Evolutionary conservation across 169 alveolate genomes (phyloP), one percentile per base, ranked within the genome.

Genomic region (Eimeria tenella): DNA sequence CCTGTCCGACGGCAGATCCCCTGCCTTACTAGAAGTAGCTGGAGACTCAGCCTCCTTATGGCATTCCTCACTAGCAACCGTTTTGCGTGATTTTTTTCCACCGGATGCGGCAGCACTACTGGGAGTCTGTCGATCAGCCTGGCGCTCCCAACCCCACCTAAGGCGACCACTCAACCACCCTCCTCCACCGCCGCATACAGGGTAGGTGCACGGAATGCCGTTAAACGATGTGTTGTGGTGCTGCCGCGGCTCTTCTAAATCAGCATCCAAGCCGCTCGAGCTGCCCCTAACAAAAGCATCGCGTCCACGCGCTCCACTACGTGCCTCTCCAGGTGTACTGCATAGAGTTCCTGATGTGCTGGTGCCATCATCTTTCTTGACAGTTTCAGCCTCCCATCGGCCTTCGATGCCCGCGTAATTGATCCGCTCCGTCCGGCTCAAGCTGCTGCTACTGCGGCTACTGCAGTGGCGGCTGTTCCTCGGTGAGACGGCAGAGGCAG

Each of bases 71-170:
- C 42, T 60, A 83, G 90, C 75, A 60, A 42, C 55, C 17, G 50
- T 56, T 6, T 15, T 60, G 52, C 90, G 65, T 15, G 77, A 50
- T 42, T 83, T 83, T 75, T 15, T 83, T 74, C 90, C 90, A 42
- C 49, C 13, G 63, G 90, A 5, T 5, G 49, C 56, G 25, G 79
- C 58, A 83, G 90, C 58, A 56, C 31, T 25, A 21, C 49, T 31
- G 49, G 21, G 77, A n/a, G 19, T 56, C 42, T 83, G 79, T 49
- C 58, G 62, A 5, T 83, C 90, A 68, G 77, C 90, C 52, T 56
- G 75, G 58, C 90, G 90, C 63, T 83, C 90, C 77, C 90, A 83
- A 11, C 21, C 60, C 90, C 75, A 58, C 74, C 75, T 71, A 82
- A 82, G 53, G n/a, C 90, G 75, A 23, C 74, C 58, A 58, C 74